These are phyloP conservation scores for Euclidium syriacum DNA, from an alignment of 345 rosid genomes.

Conservation along the genomic window DNA sequence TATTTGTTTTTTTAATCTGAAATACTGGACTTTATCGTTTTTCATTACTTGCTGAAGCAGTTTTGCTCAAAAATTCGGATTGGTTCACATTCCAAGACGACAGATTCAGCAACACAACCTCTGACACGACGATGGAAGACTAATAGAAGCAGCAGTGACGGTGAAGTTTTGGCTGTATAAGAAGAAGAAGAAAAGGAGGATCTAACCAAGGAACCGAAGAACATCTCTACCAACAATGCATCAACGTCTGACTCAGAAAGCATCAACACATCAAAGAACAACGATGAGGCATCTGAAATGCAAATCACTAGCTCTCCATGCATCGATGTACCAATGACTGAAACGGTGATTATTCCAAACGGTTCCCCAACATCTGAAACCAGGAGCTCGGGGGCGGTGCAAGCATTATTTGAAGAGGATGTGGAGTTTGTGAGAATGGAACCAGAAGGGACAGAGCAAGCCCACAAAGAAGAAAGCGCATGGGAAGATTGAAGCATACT, in stretches of 20 bases:
- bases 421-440: constrained; percentile 86
- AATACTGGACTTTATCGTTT: constrained; percentile 10
- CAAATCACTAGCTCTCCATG: constrained; percentile 56
- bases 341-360: constrained; percentile 43
- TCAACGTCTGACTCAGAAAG: neutral
- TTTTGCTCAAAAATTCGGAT: constrained; percentile 71
- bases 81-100: too few species aligned
- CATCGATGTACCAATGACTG: constrained; percentile 36
- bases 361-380: constrained; percentile 43
- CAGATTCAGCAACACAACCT: constrained; percentile 40
- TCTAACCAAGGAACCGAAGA: constrained; percentile 48
- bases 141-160: constrained; percentile 71
- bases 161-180: constrained; percentile 82
- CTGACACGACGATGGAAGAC: constrained; percentile 53
- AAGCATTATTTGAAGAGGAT: constrained; percentile 76
- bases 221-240: constrained; percentile 9
- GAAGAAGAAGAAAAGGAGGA: constrained; percentile 74
- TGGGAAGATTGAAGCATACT: too few species aligned
- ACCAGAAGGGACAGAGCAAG: constrained; percentile 71
- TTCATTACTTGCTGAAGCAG: constrained; percentile 29
- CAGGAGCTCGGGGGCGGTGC: constrained; percentile 25
- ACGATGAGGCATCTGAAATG: constrained; percentile 44
- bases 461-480: too few species aligned
- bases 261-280: constrained; percentile 30
- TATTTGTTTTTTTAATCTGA: neutral